Percentiles rank a stretch among this genome's conserved stretches.
Conservation (phyloP, 495 filamentous ascomycete species). For the Lasiosphaeria hispida region DNA sequence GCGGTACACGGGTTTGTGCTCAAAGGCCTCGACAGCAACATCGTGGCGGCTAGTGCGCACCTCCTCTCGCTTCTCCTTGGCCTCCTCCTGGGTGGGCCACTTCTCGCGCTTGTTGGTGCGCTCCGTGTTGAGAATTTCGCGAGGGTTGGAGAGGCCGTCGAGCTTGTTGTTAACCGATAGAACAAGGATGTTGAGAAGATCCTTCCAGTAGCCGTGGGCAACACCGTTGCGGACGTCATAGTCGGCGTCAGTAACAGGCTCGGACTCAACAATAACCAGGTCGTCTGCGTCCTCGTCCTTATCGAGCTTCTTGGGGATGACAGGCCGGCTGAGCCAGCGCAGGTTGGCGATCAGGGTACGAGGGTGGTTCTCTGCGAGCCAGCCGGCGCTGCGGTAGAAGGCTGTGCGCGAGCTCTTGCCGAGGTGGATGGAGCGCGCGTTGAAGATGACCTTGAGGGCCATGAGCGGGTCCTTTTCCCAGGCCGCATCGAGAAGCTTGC, state of each 20-base stretch:
- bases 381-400: conserved; percentile 48
- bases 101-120: conserved; percentile 14
- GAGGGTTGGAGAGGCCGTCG: conserved; percentile 25
- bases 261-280: conserved; percentile 23
- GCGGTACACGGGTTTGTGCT: conserved; percentile 35
- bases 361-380: conserved; percentile 45
- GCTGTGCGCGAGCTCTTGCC: conserved; percentile 39
- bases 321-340: conserved; percentile 44
- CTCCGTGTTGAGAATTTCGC: conserved; percentile 32
- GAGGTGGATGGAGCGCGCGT: conserved; percentile 49
- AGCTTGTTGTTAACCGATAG: conserved; percentile 39
- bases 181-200: conserved; percentile 47
- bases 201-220: conserved; percentile 52
- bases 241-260: not conserved
- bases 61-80: conserved; percentile 5
- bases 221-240: conserved; percentile 41
- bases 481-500: conserved; percentile 35
- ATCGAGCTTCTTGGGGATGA: conserved; percentile 43
- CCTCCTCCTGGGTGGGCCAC: not conserved
- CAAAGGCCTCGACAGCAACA: conserved; percentile 27
- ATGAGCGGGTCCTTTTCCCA: conserved; percentile 39
- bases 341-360: conserved; percentile 43
- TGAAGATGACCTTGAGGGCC: conserved; percentile 53
- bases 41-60: conserved; percentile 28
- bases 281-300: conserved; percentile 24